Evolutionary conservation across 2,329 filamentous ascomycete species (phyloP).

Genomic region (Pseudocercospora fijiensis): DNA sequence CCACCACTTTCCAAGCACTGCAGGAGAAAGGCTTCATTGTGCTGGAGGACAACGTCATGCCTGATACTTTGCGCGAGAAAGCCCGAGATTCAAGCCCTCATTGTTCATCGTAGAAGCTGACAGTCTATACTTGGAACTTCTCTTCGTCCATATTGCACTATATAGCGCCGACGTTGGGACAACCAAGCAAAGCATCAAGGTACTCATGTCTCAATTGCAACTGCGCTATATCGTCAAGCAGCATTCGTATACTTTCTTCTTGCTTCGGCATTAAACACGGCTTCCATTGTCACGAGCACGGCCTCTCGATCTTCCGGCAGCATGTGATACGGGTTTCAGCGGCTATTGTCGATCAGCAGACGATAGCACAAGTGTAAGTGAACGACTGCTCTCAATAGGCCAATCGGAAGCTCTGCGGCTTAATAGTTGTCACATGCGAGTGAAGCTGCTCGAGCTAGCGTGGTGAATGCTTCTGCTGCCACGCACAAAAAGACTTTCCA

Average conservation of each 20-base stretch:
- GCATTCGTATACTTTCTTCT: neutral
- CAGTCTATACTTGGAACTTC: neutral
- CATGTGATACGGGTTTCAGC: neutral
- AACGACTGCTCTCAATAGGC: neutral
- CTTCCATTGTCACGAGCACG: neutral
- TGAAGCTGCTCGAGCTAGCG: neutral
- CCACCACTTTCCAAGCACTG: neutral
- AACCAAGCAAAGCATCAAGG: neutral
- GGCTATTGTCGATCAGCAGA: neutral
- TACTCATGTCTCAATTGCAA: neutral
- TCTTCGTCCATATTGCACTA: neutral
- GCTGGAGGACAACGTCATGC: neutral
- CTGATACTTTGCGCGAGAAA: neutral
- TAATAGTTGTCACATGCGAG: neutral
- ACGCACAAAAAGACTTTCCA: neutral
- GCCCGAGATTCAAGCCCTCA: neutral
- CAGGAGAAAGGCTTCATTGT: neutral
- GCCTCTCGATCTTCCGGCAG: neutral
- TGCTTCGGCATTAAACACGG: neutral
- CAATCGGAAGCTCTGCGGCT: neutral
- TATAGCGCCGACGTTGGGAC: neutral
- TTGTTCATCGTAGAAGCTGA: neutral
- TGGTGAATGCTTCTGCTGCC: neutral
- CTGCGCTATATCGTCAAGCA: neutral
- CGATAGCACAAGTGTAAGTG: neutral